phyloP scores from a whole-genome alignment of 2,329 filamentous ascomycete genomes.

The Alternaria sp. region DNA sequence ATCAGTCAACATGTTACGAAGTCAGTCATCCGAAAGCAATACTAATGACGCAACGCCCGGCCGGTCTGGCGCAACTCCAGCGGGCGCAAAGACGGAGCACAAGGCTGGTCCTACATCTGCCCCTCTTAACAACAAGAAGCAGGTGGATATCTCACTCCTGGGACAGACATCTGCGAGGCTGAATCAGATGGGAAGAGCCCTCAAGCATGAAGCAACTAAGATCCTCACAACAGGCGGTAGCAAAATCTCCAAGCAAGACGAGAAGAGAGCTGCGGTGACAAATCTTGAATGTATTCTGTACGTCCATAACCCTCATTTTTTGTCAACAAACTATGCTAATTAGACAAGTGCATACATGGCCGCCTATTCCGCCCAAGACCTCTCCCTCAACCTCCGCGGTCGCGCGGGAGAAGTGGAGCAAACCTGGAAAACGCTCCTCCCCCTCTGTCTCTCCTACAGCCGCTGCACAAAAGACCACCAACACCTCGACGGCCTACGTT shows the following conservation, averaged over 20 bases:
- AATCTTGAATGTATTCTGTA: conserved; percentile 57
- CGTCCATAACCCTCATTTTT: conserved; percentile 7
- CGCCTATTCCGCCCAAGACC: conserved; percentile 46
- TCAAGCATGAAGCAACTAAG: conserved; percentile 57
- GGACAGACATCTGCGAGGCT: conserved; percentile 51
- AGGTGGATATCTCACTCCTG: conserved; percentile 47
- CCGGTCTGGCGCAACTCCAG: conserved; percentile 42
- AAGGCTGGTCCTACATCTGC: conserved; percentile 41
- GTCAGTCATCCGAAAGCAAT: conserved; percentile 44
- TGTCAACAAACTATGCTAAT: conserved; percentile 21
- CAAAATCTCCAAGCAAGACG: conserved; percentile 41
- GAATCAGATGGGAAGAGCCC: conserved; percentile 53
- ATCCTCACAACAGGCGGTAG: conserved; percentile 34
- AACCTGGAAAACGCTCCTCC: conserved; percentile 50
- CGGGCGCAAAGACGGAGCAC: conserved; percentile 32
- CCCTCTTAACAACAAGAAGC: conserved; percentile 41
- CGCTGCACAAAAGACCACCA: conserved; percentile 44
- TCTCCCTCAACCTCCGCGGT: conserved; percentile 37
- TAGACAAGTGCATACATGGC: conserved; percentile 48
- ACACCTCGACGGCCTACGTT: conserved; percentile 53
- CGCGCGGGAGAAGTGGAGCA: conserved; percentile 44
- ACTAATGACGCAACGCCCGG: conserved; percentile 48
- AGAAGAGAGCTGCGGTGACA: conserved; percentile 52
- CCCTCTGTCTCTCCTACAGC: conserved; percentile 45
- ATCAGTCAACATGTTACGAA: conserved; percentile 47